Conservation (phyloP, 176 grass and related monocot genomes). For the Guadua angustifolia region DNA sequence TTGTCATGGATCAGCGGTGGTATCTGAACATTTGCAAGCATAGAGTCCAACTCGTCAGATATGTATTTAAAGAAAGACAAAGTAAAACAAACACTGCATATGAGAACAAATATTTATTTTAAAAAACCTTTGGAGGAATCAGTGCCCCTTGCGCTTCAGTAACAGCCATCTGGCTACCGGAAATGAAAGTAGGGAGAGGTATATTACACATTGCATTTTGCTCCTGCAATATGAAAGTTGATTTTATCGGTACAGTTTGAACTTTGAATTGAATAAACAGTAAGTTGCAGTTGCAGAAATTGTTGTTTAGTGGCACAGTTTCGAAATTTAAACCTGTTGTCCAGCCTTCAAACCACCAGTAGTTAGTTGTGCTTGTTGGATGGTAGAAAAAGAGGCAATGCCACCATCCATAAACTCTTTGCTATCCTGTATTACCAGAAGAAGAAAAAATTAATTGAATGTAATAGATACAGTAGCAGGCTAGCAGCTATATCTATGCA, state of each 20-base stretch:
- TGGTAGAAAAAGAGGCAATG: conserved; percentile 39
- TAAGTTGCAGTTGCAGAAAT: neutral
- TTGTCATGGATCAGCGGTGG: conserved; percentile 30
- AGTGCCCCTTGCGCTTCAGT: conserved; percentile 42
- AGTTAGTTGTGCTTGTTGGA: conserved; percentile 37
- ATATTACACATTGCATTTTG: conserved; percentile 54
- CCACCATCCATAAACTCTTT: conserved; percentile 44
- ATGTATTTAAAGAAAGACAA: conserved; percentile 15
- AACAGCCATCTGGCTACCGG: conserved; percentile 40
- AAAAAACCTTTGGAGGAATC: conserved; percentile 51
- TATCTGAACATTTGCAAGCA: conserved; percentile 40
- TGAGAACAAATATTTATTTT: conserved; percentile 11
- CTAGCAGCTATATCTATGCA: neutral
- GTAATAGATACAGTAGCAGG: neutral
- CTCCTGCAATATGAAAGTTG: conserved; percentile 50
- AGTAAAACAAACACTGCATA: neutral
- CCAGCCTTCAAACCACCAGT: conserved; percentile 46
- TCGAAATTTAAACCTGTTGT: conserved; percentile 49
- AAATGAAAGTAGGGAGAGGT: conserved; percentile 48
- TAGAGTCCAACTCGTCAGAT: conserved; percentile 18
- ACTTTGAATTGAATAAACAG: conserved; percentile 16
- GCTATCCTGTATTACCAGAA: conserved; percentile 49
- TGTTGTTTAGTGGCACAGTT: neutral
- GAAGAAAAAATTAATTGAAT: conserved; percentile 27
- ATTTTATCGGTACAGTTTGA: conserved; percentile 21